Percentiles rank a stretch among this genome's conserved stretches.
Conservation (phyloP, 2,329 filamentous ascomycete species). For the Chrysosporium queenslandicum region DNA sequence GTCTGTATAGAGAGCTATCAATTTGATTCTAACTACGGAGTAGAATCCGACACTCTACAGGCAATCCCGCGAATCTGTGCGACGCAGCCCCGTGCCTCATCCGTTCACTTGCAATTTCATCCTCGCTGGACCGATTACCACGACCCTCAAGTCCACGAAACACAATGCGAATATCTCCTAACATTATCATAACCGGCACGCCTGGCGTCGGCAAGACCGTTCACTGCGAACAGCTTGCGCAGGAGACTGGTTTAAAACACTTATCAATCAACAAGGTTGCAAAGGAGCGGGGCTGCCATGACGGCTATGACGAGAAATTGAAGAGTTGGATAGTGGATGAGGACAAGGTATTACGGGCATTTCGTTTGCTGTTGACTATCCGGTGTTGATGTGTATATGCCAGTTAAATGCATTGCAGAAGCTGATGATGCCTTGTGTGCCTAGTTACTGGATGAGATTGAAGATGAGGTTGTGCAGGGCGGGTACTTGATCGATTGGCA, state of each 20-base stretch:
- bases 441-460: constrained; percentile 73
- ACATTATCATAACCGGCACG: constrained; percentile 91
- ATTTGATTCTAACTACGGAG: not conserved
- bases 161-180: constrained; percentile 50
- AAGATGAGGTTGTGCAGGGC: constrained; percentile 65
- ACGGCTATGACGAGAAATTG: constrained; percentile 75
- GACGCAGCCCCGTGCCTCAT: too few species aligned
- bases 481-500: constrained; percentile 96
- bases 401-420: not conserved
- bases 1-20: not conserved
- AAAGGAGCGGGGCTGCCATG: constrained; percentile 77
- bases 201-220: constrained; percentile 94
- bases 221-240: constrained; percentile 71
- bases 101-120: too few species aligned
- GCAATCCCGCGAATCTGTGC: too few species aligned
- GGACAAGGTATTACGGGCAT: constrained; percentile 57
- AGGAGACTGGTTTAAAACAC: constrained; percentile 67
- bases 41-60: too few species aligned
- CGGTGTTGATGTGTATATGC: not conserved
- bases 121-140: not conserved
- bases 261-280: constrained; percentile 83
- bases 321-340: constrained; percentile 92
- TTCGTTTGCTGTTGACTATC: not conserved
- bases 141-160: too few species aligned
- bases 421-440: not conserved